A percentile compares a stretch with the other conserved stretches of the same genome.
These are phyloP conservation scores for Penicillium lividum DNA, from an alignment of 495 filamentous ascomycete species.

Conservation along the genomic window DNA sequence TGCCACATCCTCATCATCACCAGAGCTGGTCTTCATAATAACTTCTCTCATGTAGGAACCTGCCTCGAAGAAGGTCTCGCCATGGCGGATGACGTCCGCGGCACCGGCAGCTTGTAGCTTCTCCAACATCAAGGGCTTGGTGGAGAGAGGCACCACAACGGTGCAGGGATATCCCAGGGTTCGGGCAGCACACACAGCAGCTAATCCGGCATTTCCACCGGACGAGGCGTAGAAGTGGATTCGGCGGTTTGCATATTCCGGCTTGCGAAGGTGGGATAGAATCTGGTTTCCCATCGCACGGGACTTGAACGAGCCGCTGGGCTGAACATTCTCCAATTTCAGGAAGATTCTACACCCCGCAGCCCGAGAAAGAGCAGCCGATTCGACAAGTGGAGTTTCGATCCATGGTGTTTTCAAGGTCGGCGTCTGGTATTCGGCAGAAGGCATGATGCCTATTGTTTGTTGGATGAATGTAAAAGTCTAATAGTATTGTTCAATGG, in stretches of 20 bases:
- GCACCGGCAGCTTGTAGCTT: slow-evolving; percentile 73
- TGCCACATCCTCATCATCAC: slow-evolving; percentile 52
- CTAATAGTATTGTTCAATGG: neutral
- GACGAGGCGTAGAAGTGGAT: slow-evolving; percentile 86
- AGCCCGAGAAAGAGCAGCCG: slow-evolving; percentile 63
- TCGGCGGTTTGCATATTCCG: slow-evolving; percentile 33
- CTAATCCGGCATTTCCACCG: slow-evolving; percentile 91
- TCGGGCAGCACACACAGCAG: slow-evolving; percentile 76
- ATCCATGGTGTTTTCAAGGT: slow-evolving; percentile 60
- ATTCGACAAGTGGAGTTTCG: slow-evolving; percentile 71
- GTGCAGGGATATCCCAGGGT: slow-evolving; percentile 72
- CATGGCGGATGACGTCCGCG: slow-evolving; percentile 67
- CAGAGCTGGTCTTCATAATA: slow-evolving; percentile 50
- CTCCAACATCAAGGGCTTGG: slow-evolving; percentile 67
- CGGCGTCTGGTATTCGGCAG: slow-evolving; percentile 37
- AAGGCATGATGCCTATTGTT: slow-evolving; percentile 35
- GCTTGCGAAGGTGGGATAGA: slow-evolving; percentile 54
- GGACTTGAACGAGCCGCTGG: slow-evolving; percentile 93
- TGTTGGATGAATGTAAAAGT: neutral
- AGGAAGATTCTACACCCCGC: slow-evolving; percentile 82
- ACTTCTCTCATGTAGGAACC: slow-evolving; percentile 68
- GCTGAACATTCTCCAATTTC: slow-evolving; percentile 92
- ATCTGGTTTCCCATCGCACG: slow-evolving; percentile 83
- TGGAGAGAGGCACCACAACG: slow-evolving; percentile 74
- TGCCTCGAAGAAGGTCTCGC: slow-evolving; percentile 74